Evolutionary conservation across 768 basidiomycete species (phyloP).

Genomic region (Russula sp.): DNA sequence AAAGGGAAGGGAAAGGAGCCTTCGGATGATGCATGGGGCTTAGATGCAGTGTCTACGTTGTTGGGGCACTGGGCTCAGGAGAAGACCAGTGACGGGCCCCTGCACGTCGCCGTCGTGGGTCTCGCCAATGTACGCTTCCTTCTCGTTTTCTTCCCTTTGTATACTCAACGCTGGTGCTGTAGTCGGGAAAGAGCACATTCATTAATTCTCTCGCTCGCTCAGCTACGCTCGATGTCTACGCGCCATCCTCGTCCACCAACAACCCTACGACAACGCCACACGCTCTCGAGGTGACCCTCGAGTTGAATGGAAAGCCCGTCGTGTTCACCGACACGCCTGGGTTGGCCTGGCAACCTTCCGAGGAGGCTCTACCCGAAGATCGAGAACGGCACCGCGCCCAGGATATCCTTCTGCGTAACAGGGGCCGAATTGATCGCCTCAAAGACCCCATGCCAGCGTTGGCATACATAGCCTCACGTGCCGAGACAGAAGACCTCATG

Average conservation of each 20-base stretch:
- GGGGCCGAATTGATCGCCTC: constrained; percentile 77
- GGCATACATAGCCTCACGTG: constrained; percentile 58
- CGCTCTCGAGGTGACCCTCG: constrained; percentile 55
- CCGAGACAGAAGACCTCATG: constrained; percentile 80
- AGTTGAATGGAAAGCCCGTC: constrained; percentile 44
- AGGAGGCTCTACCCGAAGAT: constrained; percentile 37
- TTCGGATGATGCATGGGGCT: constrained; percentile 57
- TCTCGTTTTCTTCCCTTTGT: neutral
- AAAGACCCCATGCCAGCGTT: constrained; percentile 67
- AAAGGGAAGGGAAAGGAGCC: constrained; percentile 41
- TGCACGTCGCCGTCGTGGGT: constrained; percentile 78
- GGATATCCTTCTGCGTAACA: constrained; percentile 73
- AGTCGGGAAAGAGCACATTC: constrained; percentile 82
- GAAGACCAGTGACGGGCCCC: constrained; percentile 43
- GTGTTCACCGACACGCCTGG: constrained; percentile 86
- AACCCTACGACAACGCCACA: constrained; percentile 69
- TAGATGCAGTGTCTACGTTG: constrained; percentile 43
- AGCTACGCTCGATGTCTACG: constrained; percentile 51
- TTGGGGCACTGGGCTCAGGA: constrained; percentile 44
- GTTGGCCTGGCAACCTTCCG: constrained; percentile 47
- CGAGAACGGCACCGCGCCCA: constrained; percentile 40
- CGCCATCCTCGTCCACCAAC: constrained; percentile 38
- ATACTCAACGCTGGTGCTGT: constrained; percentile 6
- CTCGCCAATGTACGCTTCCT: constrained; percentile 60
- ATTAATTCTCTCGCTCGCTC: constrained; percentile 69